These are phyloP conservation scores for Flueggea neowawraea DNA, from an alignment of 441 rosid species.

Conservation along the genomic window DNA sequence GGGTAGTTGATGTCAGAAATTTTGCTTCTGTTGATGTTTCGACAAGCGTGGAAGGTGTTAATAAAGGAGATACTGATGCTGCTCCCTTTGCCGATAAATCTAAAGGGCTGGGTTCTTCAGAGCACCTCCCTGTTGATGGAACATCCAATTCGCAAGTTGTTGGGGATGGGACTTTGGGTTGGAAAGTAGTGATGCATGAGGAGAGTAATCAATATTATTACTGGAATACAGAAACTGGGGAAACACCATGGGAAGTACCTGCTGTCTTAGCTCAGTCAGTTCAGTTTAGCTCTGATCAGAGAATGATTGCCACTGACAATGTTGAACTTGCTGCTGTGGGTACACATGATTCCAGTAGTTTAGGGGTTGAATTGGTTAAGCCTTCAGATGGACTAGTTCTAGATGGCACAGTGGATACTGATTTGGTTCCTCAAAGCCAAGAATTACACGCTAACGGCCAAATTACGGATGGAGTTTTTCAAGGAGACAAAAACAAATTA, in stretches of 20 bases:
- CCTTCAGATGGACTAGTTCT: constrained; percentile 23
- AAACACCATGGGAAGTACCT: constrained; percentile 97
- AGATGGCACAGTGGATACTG: constrained; percentile 23
- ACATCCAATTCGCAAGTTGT: constrained; percentile 36
- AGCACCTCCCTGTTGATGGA: constrained; percentile 36
- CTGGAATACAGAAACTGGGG: constrained; percentile 97
- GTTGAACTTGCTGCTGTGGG: constrained; percentile 27
- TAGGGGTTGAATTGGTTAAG: constrained; percentile 28
- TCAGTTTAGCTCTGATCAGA: constrained; percentile 22
- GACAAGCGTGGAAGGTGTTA: constrained; percentile 26
- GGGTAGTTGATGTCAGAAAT: constrained; percentile 28
- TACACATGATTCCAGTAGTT: constrained; percentile 19
- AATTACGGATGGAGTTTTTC: constrained; percentile 27
- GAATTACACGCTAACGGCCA: constrained; percentile 20
- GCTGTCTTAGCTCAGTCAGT: constrained; percentile 40
- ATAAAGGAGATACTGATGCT: constrained; percentile 27
- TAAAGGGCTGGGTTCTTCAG: constrained; percentile 33
- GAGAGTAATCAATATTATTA: constrained; percentile 90
- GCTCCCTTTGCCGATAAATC: constrained; percentile 26
- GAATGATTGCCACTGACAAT: constrained; percentile 27
- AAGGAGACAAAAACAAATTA: constrained; percentile 23
- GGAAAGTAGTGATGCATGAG: constrained; percentile 93
- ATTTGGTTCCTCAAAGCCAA: constrained; percentile 30
- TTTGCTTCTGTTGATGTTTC: constrained; percentile 24
- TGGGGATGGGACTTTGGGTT: constrained; percentile 55